Conservation (phyloP, 257 asterid genomes). For the Petrea volubilis region DNA sequence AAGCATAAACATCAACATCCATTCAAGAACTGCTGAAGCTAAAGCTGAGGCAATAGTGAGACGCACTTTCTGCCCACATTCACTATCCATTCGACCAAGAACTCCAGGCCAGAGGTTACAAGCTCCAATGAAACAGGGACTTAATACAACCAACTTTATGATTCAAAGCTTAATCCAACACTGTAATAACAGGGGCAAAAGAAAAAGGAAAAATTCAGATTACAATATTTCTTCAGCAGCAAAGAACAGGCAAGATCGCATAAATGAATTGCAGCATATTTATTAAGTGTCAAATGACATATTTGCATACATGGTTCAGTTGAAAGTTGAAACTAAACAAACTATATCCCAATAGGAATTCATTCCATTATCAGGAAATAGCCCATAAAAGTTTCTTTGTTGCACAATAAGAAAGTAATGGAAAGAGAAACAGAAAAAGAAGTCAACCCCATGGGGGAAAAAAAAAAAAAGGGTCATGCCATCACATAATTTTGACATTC, state of each 20-base stretch:
- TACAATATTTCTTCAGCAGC: constrained; percentile 3
- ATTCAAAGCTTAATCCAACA: constrained; percentile 18
- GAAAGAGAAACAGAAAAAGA: neutral
- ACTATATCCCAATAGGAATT: neutral
- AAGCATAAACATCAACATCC: constrained; percentile 73
- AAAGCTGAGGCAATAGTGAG: constrained; percentile 45
- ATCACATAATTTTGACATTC: constrained; percentile 10
- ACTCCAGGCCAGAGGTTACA: neutral
- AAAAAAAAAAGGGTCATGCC: constrained; percentile 2
- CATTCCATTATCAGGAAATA: neutral
- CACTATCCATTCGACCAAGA: constrained; percentile 37
- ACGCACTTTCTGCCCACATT: constrained; percentile 28
- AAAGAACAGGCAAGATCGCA: neutral
- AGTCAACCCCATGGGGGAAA: constrained; percentile 30
- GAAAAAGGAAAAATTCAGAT: neutral
- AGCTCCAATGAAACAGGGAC: constrained; percentile 11
- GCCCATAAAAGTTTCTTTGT: neutral
- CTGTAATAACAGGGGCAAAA: constrained; percentile 16
- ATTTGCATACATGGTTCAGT: neutral
- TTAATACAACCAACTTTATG: constrained; percentile 4
- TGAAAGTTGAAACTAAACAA: neutral
- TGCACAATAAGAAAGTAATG: neutral
- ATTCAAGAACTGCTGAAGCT: constrained; percentile 74
- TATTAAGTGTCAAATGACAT: neutral
- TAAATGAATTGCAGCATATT: neutral